A percentile compares a stretch with the other conserved stretches of the same genome.
Evolutionary conservation across 192 early-diverging fungal genomes (phyloP).

Genomic region (Rhizoclosmatium sp.): DNA sequence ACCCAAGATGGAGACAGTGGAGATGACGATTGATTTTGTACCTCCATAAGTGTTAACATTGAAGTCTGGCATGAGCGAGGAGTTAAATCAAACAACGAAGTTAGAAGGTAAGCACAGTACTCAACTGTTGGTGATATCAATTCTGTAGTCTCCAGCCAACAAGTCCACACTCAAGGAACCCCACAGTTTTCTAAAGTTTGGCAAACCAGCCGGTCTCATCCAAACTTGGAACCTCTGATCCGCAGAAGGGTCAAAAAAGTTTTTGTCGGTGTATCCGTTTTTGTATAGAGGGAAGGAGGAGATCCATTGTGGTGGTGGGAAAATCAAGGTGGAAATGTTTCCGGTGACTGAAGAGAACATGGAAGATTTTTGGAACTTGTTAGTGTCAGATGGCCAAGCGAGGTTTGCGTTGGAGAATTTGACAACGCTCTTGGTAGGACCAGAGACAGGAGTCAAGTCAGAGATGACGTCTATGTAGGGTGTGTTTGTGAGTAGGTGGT

Average conservation of each 20-base stretch:
- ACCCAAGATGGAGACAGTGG: constrained; percentile 93
- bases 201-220: constrained; percentile 97
- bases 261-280: constrained; percentile 59
- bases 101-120: constrained; percentile 55
- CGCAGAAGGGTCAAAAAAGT: constrained; percentile 67
- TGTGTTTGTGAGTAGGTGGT: no score
- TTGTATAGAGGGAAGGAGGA: constrained; percentile 60
- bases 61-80: constrained; percentile 67
- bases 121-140: constrained; percentile 79
- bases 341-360: constrained; percentile 4
- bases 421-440: neutral
- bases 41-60: constrained; percentile 88
- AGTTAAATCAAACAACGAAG: neutral
- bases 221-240: constrained; percentile 95
- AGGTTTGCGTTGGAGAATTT: constrained; percentile 74
- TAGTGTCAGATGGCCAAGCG: constrained; percentile 87
- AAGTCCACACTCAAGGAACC: constrained; percentile 74
- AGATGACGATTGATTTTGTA: constrained; percentile 94
- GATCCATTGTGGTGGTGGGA: constrained; percentile 91
- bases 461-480: neutral
- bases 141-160: constrained; percentile 72
- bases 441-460: constrained; percentile 51
- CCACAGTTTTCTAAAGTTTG: constrained; percentile 96
- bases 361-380: constrained; percentile 55
- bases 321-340: constrained; percentile 58